Evolutionary conservation across 106 monocot genomes (phyloP), one percentile per base, ranked within the genome.

Genomic region (Xerophyta viscosa): DNA sequence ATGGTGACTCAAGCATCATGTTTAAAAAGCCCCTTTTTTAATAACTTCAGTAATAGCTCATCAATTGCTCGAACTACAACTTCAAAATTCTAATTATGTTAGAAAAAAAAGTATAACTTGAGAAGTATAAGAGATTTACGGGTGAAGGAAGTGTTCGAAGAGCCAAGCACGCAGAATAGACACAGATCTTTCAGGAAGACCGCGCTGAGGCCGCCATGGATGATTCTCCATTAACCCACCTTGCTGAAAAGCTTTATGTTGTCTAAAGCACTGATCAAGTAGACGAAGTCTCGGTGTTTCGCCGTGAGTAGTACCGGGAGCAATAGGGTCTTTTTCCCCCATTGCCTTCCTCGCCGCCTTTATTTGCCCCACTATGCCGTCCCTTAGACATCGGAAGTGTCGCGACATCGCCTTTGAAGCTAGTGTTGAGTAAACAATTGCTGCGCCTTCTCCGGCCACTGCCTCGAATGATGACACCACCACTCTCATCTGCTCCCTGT

Each of bases 91-190:
- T n/a, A n/a, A n/a, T n/a, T n/a, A n/a, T n/a, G n/a, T n/a, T n/a
- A n/a, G n/a, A n/a, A n/a, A n/a, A n/a, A n/a, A n/a, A n/a, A n/a
- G n/a, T n/a, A n/a, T n/a, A n/a, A n/a, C n/a, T n/a, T 29, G 47
- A 37, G 21, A 22, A 19, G 24, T 13, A 26, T 44, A 12, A 59
- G 54, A 31, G 26, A 50, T 27, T 51, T 82, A 92, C 87, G 87
- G 92, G 43, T 92, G 82, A 17, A 92, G 83, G 56, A 92, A 92
- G 45, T 92, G 92, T 42, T 92, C 92, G 57, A 92, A 92, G 50
- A 87, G 83, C 92, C 92, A 92, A 27, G 92, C 82, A 4, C 91
- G 71, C 4, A 92, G 82, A 27, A 87, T 49, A 3, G 76, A 68
- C 3, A 92, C 92, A 4, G 87, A 65, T 18, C 83, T 60, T 26